Percentiles rank a stretch among this genome's conserved stretches.
Evolutionary conservation across 352 stramenopile genomes (phyloP).

Genomic region (Discostella stelligera): DNA sequence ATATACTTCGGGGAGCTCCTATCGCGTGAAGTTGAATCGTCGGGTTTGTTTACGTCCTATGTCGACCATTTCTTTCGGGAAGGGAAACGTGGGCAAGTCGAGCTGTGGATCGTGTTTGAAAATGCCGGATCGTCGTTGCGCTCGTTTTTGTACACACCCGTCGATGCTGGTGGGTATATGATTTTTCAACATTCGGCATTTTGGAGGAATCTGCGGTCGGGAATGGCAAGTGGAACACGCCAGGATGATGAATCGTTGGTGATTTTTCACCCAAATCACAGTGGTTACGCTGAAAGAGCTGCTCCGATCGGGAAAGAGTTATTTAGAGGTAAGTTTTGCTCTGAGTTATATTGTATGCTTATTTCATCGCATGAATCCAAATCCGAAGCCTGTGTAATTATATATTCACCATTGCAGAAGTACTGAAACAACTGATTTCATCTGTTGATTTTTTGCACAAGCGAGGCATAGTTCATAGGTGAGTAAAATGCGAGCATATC

Average conservation of each 20-base stretch:
- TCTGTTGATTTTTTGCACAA: constrained; percentile 83
- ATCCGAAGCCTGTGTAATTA: neutral
- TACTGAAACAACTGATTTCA: constrained; percentile 64
- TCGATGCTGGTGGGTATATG: constrained; percentile 53
- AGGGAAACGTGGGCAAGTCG: constrained; percentile 40
- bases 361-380: neutral
- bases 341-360: neutral
- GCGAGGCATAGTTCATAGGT: constrained; percentile 88
- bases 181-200: constrained; percentile 73
- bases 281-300: constrained; percentile 1
- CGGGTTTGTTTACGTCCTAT: constrained; percentile 66
- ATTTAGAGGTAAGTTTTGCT: neutral
- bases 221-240: constrained; percentile 11
- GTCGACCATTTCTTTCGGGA: constrained; percentile 80
- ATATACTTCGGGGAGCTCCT: constrained; percentile 76
- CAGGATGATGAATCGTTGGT: constrained; percentile 8
- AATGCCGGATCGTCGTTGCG: constrained; percentile 69
- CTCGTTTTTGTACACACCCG: constrained; percentile 69
- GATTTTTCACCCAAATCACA: constrained; percentile 11
- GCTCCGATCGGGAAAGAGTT: neutral
- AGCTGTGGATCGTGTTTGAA: constrained; percentile 81
- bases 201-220: constrained; percentile 63
- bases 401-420: constrained; percentile 11
- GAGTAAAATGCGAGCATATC: neutral
- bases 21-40: constrained; percentile 41